Evolutionary conservation across 345 rosid species (phyloP), one percentile per base, ranked within the genome.

Genomic region (Salix dunnii): DNA sequence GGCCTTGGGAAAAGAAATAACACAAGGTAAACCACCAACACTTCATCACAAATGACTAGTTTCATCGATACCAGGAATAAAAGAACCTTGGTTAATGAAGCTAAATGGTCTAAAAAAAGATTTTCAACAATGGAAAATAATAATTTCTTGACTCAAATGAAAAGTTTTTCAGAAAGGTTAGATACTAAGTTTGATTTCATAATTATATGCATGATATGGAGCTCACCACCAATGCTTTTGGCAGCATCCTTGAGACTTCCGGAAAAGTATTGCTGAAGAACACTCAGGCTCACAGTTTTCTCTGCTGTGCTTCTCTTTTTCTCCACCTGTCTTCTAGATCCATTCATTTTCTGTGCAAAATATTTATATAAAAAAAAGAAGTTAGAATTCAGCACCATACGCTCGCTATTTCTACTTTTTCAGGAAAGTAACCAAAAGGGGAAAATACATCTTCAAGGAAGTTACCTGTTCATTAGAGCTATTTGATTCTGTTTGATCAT

Each of bases 161-260:
- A n/a, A 55, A n/a, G 11, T 60, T 40, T n/a, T 73, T 40, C 5
- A 46, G 40, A 49, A 69, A 71, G 17, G 8, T 46, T 30, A 2
- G n/a, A 53, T 40, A 31, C 65, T 6, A 49, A 51, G 21, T 62
- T 28, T 10, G 35, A 36, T 74, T 63, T 46, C 53, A 28, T 18
- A 11, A 21, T 75, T 27, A 68, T 62, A 60, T 7, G 58, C 27
- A 55, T 31, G 60, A 75, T 63, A 75, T 61, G 20, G 62, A 78
- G 23, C 90, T 88, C 78, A 93, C 98, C 97, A 25, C 98, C 92
- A 80, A 93, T 89, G 84, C 92, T 86, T 86, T 91, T 93, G 33
- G 98, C 94, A 78, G 98, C 98, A 86, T 90, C 95, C 84, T 93
- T 93, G 64, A 93, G 84, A 83, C 97, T 93, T 79, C 95, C 97